These are phyloP conservation scores for Pseudocercospora fuligena DNA, from an alignment of 2,329 filamentous ascomycete genomes.

Conservation along the genomic window DNA sequence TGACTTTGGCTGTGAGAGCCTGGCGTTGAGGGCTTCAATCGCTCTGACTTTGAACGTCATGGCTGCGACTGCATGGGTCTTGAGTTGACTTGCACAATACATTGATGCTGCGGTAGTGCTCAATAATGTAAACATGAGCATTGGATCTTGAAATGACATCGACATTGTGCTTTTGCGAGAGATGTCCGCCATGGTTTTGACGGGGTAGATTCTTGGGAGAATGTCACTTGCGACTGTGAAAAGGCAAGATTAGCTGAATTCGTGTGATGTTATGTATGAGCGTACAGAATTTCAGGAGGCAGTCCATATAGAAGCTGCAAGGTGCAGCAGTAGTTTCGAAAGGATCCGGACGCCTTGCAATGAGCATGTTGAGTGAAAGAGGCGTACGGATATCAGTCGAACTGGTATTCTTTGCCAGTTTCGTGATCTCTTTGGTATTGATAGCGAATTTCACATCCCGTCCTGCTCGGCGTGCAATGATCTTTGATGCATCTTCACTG, in stretches of 20 bases:
- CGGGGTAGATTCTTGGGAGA: constrained; percentile 1
- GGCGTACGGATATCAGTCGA: no score
- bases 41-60: constrained; percentile 8
- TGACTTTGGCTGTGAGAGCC: neutral
- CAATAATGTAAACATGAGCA: neutral
- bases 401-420: no score
- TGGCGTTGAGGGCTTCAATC: neutral
- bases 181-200: neutral
- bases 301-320: constrained; percentile 5
- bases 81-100: neutral
- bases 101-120: constrained; percentile 3
- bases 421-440: no score
- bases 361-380: neutral
- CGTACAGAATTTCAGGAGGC: constrained; percentile 10
- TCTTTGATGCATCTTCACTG: no score
- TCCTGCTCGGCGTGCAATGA: no score
- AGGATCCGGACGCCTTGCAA: neutral
- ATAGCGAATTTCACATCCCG: no score
- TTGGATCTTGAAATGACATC: constrained; percentile 1
- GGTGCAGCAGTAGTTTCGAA: constrained; percentile 5
- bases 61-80: constrained; percentile 1
- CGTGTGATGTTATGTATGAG: neutral
- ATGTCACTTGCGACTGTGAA: neutral
- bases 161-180: constrained; percentile 3
- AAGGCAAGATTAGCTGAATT: neutral